Conservation (phyloP, 441 rosid genomes). For the Adansonia grandidieri region DNA sequence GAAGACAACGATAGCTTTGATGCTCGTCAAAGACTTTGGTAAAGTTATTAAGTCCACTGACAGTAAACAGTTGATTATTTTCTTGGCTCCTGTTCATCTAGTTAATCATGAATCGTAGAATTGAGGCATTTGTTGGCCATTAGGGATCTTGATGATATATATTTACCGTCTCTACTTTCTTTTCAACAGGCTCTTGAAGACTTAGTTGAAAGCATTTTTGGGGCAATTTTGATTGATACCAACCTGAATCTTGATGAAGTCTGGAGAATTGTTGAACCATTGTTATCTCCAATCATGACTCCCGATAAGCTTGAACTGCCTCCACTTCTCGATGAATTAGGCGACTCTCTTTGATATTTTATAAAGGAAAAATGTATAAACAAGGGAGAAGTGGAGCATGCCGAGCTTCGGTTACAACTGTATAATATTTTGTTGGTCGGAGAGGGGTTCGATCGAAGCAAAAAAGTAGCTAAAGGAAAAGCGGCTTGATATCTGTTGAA, state of each 20-base stretch:
- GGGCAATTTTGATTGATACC: slow-evolving; percentile 77
- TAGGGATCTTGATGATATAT: neutral
- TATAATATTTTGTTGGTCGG: slow-evolving; percentile 65
- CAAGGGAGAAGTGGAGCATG: slow-evolving; percentile 57
- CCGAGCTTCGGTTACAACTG: slow-evolving; percentile 68
- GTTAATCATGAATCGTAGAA: slow-evolving; percentile 35
- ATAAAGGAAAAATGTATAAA: slow-evolving; percentile 43
- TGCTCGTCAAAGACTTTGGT: slow-evolving; percentile 58
- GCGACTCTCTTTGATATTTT: slow-evolving; percentile 81
- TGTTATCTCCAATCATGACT: slow-evolving; percentile 80
- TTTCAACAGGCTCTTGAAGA: slow-evolving; percentile 86
- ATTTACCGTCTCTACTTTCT: slow-evolving; percentile 16
- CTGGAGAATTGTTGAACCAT: slow-evolving; percentile 75
- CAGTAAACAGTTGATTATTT: slow-evolving; percentile 55
- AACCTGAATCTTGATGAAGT: slow-evolving; percentile 69
- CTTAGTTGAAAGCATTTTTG: slow-evolving; percentile 82
- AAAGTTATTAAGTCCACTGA: slow-evolving; percentile 42
- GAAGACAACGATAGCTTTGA: slow-evolving; percentile 66
- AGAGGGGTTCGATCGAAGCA: slow-evolving; percentile 59
- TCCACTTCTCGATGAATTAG: slow-evolving; percentile 73
- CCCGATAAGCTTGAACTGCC: slow-evolving; percentile 82
- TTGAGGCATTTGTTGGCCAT: neutral
- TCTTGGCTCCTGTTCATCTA: slow-evolving; percentile 80
- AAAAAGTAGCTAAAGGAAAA: slow-evolving; percentile 77
- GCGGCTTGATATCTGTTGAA: slow-evolving; percentile 80